Conservation (phyloP, 352 stramenopile genomes). For the Pythium vanterpoolii region DNA sequence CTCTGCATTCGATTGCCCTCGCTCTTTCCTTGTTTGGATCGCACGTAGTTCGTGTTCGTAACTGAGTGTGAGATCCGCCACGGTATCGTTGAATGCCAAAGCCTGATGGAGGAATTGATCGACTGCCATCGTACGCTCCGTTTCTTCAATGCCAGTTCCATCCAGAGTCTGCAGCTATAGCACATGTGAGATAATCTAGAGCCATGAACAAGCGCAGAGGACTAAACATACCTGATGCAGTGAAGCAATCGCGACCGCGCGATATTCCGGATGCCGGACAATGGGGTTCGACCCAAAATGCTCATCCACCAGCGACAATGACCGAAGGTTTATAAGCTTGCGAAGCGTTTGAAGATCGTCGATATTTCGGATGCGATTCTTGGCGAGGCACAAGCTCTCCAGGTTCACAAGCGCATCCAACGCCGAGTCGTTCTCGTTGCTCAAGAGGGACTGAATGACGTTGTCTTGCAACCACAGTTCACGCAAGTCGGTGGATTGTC, state of each 20-base stretch:
- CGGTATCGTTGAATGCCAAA: conserved; percentile 63
- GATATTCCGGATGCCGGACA: conserved; percentile 64
- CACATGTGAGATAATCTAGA: background rate
- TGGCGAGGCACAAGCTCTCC: conserved; percentile 60
- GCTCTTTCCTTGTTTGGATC: conserved; percentile 40
- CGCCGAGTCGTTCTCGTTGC: conserved; percentile 20
- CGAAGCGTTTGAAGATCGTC: conserved; percentile 65
- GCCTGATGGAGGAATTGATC: conserved; percentile 55
- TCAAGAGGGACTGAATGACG: conserved; percentile 43
- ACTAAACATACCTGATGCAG: conserved; percentile 48
- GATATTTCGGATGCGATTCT: conserved; percentile 72
- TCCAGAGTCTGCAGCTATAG: conserved; percentile 49
- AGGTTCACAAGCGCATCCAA: conserved; percentile 70
- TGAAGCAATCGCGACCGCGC: conserved; percentile 53
- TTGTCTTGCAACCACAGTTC: conserved; percentile 89
- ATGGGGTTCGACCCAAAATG: conserved; percentile 86
- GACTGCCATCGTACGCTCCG: conserved; percentile 36
- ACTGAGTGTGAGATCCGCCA: conserved; percentile 46
- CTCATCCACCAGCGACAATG: conserved; percentile 65
- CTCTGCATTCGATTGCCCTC: conserved; percentile 40
- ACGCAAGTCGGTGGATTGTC: conserved; percentile 58
- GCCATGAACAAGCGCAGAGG: background rate
- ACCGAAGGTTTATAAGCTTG: conserved; percentile 50
- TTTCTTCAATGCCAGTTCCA: conserved; percentile 30
- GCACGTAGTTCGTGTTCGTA: conserved; percentile 57